Conservation (phyloP, 2,329 filamentous ascomycete species). For the Alternaria gaisen region DNA sequence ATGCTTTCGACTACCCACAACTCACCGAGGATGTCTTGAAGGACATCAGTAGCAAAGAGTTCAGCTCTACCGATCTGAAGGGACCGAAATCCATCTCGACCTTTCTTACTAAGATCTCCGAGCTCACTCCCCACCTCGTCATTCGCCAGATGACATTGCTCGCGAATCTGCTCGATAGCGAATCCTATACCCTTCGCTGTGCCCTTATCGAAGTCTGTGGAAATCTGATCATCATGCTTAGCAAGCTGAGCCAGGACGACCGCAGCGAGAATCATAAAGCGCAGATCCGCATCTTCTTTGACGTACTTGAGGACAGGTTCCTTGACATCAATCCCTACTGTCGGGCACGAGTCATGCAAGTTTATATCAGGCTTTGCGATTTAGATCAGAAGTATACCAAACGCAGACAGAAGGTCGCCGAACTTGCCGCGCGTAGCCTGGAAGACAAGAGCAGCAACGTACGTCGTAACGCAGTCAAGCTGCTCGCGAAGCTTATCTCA, state of each 20-base stretch:
- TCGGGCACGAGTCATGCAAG: constrained; percentile 88
- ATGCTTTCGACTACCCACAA: constrained; percentile 98
- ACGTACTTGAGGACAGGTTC: constrained; percentile 95
- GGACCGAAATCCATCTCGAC: constrained; percentile 96
- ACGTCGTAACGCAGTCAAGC: constrained; percentile 90
- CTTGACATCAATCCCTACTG: constrained; percentile 97
- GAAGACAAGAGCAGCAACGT: constrained; percentile 99
- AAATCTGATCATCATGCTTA: constrained; percentile 90
- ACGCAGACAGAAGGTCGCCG: constrained; percentile 83
- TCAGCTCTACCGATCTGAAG: constrained; percentile 94
- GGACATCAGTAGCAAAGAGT: constrained; percentile 96
- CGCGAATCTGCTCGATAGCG: constrained; percentile 93
- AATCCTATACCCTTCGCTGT: constrained; percentile 94
- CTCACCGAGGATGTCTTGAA: constrained; percentile 91
- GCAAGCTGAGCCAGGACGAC: constrained; percentile 80
- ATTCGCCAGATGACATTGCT: constrained; percentile 98
- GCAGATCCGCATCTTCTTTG: constrained; percentile 96
- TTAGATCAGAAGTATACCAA: constrained; percentile 93
- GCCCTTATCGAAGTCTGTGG: constrained; percentile 97
- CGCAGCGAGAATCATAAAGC: constrained; percentile 91
- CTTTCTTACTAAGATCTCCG: constrained; percentile 92
- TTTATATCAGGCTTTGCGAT: constrained; percentile 90
- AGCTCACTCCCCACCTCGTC: constrained; percentile 87
- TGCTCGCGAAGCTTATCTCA: constrained; percentile 86
- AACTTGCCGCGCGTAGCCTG: constrained; percentile 86